phyloP scores from a whole-genome alignment of 2,329 filamentous ascomycete genomes.

The Daldinia sp. region DNA sequence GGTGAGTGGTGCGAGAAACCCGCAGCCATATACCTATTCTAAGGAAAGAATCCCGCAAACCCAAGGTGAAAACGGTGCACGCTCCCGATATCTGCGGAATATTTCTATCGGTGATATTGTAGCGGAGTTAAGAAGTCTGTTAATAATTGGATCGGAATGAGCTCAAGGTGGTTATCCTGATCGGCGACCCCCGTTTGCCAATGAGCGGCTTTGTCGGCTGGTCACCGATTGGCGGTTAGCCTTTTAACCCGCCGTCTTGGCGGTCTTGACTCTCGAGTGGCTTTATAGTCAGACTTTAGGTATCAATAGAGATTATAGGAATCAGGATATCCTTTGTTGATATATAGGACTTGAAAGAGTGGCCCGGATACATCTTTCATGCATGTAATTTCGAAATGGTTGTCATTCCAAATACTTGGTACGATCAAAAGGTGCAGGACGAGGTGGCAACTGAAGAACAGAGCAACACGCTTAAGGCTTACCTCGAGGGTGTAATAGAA shows the following conservation, averaged over 20 bases:
- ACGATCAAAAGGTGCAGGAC: constrained; percentile 2
- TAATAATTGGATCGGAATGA: not conserved
- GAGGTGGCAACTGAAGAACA: constrained; percentile 1
- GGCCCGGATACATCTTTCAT: no score
- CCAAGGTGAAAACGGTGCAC: not conserved
- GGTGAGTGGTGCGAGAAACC: not conserved
- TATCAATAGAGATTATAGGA: no score
- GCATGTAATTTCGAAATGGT: not conserved
- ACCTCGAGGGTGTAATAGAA: not conserved
- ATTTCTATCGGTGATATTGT: not conserved
- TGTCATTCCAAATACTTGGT: constrained; percentile 5
- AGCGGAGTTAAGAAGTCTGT: not conserved
- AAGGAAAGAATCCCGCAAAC: not conserved
- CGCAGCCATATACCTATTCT: not conserved
- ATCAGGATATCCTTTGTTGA: no score
- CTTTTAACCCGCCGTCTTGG: not conserved
- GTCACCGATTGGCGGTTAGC: not conserved
- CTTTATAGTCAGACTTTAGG: not conserved
- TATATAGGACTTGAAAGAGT: no score
- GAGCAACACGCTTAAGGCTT: not conserved
- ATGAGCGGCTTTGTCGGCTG: not conserved
- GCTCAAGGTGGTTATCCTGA: not conserved
- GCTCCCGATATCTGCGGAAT: not conserved
- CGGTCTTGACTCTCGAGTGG: no score
- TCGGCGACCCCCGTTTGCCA: not conserved